phyloP scores from a whole-genome alignment of 1,139 yeast species.

The Geotrichum restrictum region DNA sequence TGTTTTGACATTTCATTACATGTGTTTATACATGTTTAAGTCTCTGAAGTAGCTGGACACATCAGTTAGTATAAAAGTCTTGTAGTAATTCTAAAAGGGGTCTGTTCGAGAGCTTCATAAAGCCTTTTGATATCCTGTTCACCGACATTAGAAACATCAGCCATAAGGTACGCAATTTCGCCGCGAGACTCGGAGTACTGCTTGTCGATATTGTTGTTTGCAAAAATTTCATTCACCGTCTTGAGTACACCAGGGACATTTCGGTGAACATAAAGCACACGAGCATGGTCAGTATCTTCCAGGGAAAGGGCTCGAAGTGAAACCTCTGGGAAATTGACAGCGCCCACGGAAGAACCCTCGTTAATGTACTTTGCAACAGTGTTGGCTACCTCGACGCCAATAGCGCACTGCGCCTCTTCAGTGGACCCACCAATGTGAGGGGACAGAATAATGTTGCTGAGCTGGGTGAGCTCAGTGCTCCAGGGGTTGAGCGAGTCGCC shows the following conservation, averaged over 20 bases:
- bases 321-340: conserved; percentile 99
- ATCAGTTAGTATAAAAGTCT: conserved; percentile 86
- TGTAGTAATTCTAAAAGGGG: conserved; percentile 87
- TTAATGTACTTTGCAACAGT: conserved; percentile 86
- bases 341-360: conserved; percentile 94
- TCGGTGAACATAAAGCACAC: conserved; percentile 93
- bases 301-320: conserved; percentile 85
- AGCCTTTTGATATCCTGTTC: conserved; percentile 76
- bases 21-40: too few species aligned
- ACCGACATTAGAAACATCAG: conserved; percentile 88
- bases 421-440: conserved; percentile 99
- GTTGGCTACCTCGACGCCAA: conserved; percentile 90
- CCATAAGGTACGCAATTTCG: conserved; percentile 95
- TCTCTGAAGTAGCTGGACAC: too few species aligned
- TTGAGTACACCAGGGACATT: conserved; percentile 98
- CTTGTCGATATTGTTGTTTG: conserved; percentile 93
- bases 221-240: conserved; percentile 92
- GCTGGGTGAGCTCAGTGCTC: conserved; percentile 75
- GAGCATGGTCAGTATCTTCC: conserved; percentile 74
- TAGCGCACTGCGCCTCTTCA: conserved; percentile 97
- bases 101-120: conserved; percentile 81
- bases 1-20: too few species aligned
- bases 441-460: conserved; percentile 85
- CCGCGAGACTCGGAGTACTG: conserved; percentile 96
- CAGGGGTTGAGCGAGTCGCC: conserved; percentile 68